Percentiles rank a stretch among this genome's conserved stretches.
These are phyloP conservation scores for Cajanus cajan DNA, from an alignment of 306 rosid genomes.

Conservation along the genomic window DNA sequence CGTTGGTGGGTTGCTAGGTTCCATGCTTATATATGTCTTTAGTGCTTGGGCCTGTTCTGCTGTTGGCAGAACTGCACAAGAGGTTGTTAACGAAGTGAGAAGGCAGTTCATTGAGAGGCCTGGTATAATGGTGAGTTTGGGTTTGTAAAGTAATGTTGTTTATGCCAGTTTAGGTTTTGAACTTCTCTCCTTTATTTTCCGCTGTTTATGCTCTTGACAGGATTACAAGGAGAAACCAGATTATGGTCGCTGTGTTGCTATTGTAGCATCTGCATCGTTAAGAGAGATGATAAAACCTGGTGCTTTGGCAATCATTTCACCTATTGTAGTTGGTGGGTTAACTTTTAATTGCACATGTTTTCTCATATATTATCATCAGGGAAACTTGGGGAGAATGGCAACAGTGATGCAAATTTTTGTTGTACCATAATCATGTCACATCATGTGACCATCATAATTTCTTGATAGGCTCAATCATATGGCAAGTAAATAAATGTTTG, in stretches of 20 bases:
- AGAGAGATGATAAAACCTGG: slow-evolving; percentile 99
- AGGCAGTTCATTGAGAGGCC: slow-evolving; percentile 99
- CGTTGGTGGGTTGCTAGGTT: slow-evolving; percentile 89
- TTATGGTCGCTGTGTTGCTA: slow-evolving; percentile 96
- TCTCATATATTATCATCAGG: not conserved
- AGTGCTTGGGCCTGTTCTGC: slow-evolving; percentile 99
- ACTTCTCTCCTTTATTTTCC: not conserved
- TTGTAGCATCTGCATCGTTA: slow-evolving; percentile 92
- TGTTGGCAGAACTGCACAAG: slow-evolving; percentile 98
- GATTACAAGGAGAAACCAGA: slow-evolving; percentile 96
- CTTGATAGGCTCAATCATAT: slow-evolving; percentile 6
- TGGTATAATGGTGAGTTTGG: slow-evolving; percentile 90
- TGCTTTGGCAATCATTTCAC: slow-evolving; percentile 93
- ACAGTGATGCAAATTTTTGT: slow-evolving; percentile 5
- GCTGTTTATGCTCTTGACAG: slow-evolving; percentile 42
- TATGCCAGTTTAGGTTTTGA: slow-evolving; percentile 20
- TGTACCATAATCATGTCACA: slow-evolving; percentile 1
- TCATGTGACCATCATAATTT: not conserved
- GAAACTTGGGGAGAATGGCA: slow-evolving; percentile 10
- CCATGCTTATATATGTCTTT: slow-evolving; percentile 94
- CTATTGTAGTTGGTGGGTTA: slow-evolving; percentile 78
- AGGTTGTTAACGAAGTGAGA: slow-evolving; percentile 97
- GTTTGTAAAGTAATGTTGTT: slow-evolving; percentile 28
- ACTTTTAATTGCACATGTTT: slow-evolving; percentile 7
- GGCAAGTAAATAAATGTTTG: slow-evolving; percentile 9